These are phyloP conservation scores for Exserohilum rostratum DNA, from an alignment of 2,329 filamentous ascomycete species.

Conservation along the genomic window DNA sequence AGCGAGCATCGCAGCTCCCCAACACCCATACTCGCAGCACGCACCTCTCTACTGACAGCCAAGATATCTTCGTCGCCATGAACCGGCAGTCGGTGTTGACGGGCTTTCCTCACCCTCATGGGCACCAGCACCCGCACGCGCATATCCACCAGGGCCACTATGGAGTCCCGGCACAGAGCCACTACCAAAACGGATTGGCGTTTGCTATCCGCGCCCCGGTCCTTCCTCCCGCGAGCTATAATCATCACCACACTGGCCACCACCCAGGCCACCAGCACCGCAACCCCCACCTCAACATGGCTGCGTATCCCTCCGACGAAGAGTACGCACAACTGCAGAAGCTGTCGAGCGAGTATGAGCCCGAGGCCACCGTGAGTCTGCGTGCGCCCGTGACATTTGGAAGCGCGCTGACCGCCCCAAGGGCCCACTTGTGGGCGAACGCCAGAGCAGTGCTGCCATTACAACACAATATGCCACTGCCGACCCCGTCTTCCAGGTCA, in stretches of 20 bases:
- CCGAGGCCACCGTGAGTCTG: conserved; percentile 60
- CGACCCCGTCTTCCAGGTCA: conserved; percentile 81
- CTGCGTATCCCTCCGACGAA: conserved; percentile 52
- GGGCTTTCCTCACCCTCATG: conserved; percentile 32
- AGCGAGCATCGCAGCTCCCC: conserved; percentile 13
- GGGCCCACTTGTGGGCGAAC: conserved; percentile 83
- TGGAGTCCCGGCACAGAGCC: conserved; percentile 29
- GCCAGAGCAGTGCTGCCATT: conserved; percentile 77
- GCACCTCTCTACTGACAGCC: not conserved
- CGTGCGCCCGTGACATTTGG: conserved; percentile 17
- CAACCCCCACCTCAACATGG: conserved; percentile 46
- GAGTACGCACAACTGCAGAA: conserved; percentile 67
- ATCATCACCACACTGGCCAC: conserved; percentile 42
- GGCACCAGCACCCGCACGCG: conserved; percentile 15
- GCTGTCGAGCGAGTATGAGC: conserved; percentile 65
- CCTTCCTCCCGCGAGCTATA: conserved; percentile 43
- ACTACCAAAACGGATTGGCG: conserved; percentile 39
- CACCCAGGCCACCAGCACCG: conserved; percentile 33
- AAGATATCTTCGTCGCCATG: conserved; percentile 24
- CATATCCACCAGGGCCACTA: conserved; percentile 30
- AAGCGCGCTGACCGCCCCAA: conserved; percentile 50
- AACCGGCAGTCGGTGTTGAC: conserved; percentile 40
- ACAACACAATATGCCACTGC: conserved; percentile 86
- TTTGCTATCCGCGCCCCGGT: conserved; percentile 47
- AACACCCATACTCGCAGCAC: conserved; percentile 7